Conservation (phyloP, 2,329 filamentous ascomycete genomes). For the Celoporthe dispersa region DNA sequence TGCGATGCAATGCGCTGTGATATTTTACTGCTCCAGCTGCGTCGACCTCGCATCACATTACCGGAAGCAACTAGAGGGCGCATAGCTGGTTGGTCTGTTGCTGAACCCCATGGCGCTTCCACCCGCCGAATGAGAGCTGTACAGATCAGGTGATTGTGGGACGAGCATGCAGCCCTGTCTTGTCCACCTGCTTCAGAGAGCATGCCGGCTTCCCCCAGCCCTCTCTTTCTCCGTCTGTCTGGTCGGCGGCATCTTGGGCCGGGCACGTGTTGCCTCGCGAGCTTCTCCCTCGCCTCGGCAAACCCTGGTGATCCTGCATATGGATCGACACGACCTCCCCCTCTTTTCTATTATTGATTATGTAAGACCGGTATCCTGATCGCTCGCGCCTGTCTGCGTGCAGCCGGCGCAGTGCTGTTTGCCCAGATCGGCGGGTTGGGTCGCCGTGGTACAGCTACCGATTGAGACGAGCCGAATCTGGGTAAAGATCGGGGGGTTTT, state of each 20-base stretch:
- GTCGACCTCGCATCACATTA: background rate
- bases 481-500: background rate
- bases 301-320: background rate
- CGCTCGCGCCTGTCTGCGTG: background rate
- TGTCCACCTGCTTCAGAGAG: background rate
- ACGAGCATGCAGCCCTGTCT: background rate
- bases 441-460: background rate
- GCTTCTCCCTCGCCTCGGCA: background rate
- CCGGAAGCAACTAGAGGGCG: background rate
- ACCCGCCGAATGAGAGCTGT: background rate
- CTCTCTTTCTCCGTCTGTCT: background rate
- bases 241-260: background rate
- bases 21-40: background rate
- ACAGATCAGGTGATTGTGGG: background rate
- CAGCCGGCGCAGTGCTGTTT: background rate
- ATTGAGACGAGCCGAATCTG: background rate
- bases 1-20: constrained; percentile 5
- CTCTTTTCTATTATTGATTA: background rate
- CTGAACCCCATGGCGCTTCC: background rate
- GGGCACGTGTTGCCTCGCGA: background rate
- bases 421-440: background rate
- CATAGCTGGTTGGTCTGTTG: background rate
- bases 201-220: background rate
- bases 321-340: background rate
- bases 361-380: background rate